Evolutionary conservation across 2,329 filamentous ascomycete genomes (phyloP).

Genomic region (Fusarium acutatum): DNA sequence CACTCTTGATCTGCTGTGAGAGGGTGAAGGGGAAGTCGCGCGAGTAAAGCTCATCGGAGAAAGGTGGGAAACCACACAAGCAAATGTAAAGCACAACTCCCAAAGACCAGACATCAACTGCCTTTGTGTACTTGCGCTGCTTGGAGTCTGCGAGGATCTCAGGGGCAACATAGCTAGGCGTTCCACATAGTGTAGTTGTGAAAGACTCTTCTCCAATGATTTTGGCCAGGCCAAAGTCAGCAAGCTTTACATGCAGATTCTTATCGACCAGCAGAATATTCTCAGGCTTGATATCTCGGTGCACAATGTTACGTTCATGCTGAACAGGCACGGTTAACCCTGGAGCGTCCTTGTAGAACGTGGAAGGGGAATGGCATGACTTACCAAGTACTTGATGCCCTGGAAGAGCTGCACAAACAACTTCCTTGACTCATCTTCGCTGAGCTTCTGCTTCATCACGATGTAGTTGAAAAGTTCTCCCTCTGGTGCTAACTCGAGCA

Average conservation of each 20-base stretch:
- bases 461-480: slow-evolving; percentile 98
- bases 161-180: slow-evolving; percentile 96
- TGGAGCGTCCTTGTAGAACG: background rate
- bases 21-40: slow-evolving; percentile 85
- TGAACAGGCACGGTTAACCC: slow-evolving; percentile 48
- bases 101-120: slow-evolving; percentile 95
- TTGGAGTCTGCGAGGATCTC: slow-evolving; percentile 88
- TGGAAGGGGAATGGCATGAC: slow-evolving; percentile 40
- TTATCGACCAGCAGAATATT: slow-evolving; percentile 92
- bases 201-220: slow-evolving; percentile 99
- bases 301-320: slow-evolving; percentile 97
- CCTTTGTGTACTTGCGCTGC: slow-evolving; percentile 89
- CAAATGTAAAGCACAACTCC: slow-evolving; percentile 99
- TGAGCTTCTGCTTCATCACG: slow-evolving; percentile 87
- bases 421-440: slow-evolving; percentile 83
- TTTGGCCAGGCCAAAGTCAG: slow-evolving; percentile 96
- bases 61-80: slow-evolving; percentile 94
- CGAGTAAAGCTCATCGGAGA: slow-evolving; percentile 90
- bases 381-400: slow-evolving; percentile 92
- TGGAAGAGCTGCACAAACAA: slow-evolving; percentile 92
- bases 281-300: slow-evolving; percentile 97
- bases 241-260: slow-evolving; percentile 86
- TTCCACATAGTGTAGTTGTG: slow-evolving; percentile 94
- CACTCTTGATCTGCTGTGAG: slow-evolving; percentile 90
- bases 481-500: slow-evolving; percentile 89